Evolutionary conservation across 2,329 filamentous ascomycete species (phyloP), one percentile per base, ranked within the genome.

Genomic region (Xylariaceae sp.): DNA sequence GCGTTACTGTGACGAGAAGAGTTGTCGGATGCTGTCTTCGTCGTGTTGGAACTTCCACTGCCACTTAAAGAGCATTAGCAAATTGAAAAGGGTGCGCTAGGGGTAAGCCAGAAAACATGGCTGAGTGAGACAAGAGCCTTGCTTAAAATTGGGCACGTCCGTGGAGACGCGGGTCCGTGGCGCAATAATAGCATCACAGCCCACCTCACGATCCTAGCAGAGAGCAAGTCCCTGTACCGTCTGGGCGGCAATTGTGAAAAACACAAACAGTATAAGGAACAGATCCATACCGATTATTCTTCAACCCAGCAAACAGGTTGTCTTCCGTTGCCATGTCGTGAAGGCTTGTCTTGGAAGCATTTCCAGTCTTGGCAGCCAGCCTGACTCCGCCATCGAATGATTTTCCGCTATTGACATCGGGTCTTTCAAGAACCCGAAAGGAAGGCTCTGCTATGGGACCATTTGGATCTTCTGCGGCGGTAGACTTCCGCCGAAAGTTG

Each of bases 1-100:
- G 70, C 73, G 61, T 78, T 78, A 60, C 78, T 81, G 57, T 81
- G 74, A 55, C 77, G 73, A 37, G 78, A 81, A 26, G 77, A 81
- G 52, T 74, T 76, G 60, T 81, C 78, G 50, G 75, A 79, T 38
- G 70, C 71, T 45, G 74, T 74, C 61, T 80, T 78, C 44, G 77
- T 81, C 29, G 74, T 79, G 59, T 79, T 80, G 53, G 77, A 80
- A 33, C 76, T 73, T 51, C 75, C 76, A 64, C 76, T 80, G 60
- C 73, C 75, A 55, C 75, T 79, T n/a, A 59, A 45, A 37, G 37
- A 51, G 46, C 40, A 54, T 64, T 46, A 64, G 57, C 49, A 57
- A 50, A 57, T 57, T 58, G 62, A 60, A 69, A 60, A 68, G n/a
- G n/a, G 22, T 11, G 63, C 60, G 54, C 52, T 56, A 55, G 56